phyloP scores from a whole-genome alignment of 495 filamentous ascomycete species.

The Lepidopterella palustris region DNA sequence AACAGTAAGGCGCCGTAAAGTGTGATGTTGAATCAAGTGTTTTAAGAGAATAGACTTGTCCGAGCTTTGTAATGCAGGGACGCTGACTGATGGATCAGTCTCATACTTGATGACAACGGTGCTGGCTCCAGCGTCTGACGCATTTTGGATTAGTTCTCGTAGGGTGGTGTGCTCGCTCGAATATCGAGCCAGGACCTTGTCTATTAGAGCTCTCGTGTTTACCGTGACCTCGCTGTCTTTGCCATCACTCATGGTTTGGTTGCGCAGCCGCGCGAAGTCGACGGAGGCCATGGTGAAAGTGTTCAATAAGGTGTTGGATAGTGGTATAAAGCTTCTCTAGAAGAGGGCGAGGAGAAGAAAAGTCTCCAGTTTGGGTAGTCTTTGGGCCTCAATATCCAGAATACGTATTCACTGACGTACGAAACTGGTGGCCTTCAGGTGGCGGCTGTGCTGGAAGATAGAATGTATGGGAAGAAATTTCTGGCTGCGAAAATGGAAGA shows the following conservation, averaged over 20 bases:
- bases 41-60: constrained; percentile 66
- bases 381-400: too few species aligned
- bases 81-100: constrained; percentile 68
- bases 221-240: constrained; percentile 97
- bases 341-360: too few species aligned
- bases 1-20: constrained; percentile 72
- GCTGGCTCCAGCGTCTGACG: constrained; percentile 86
- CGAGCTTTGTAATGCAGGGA: constrained; percentile 62
- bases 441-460: background rate
- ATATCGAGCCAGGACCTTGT: constrained; percentile 93
- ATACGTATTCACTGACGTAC: background rate
- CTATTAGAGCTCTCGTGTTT: constrained; percentile 92
- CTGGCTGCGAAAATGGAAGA: background rate
- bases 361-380: too few species aligned
- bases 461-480: background rate
- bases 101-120: constrained; percentile 88
- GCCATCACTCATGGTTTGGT: constrained; percentile 76
- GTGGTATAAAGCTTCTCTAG: too few species aligned
- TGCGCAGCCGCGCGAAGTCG: constrained; percentile 77
- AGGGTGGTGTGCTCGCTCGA: constrained; percentile 84
- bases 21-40: constrained; percentile 76
- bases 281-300: constrained; percentile 46
- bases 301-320: too few species aligned
- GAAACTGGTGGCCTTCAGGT: background rate
- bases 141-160: constrained; percentile 95